Conservation (phyloP, 2,329 filamentous ascomycete species). For the Pyricularia pennisetigena region DNA sequence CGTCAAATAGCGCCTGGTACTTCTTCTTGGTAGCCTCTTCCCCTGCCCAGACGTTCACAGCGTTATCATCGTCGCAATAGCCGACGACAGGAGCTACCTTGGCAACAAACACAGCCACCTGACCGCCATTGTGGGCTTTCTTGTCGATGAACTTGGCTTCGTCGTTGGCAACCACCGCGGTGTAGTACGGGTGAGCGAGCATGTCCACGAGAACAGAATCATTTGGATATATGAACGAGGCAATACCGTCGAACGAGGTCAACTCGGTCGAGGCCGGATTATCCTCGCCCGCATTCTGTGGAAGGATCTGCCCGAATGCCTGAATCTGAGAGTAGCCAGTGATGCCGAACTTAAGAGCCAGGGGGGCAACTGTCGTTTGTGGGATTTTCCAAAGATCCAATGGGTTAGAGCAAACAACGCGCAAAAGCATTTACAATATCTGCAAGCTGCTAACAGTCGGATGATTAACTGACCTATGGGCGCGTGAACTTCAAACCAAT, state of each 20-base stretch:
- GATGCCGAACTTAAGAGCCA: constrained; percentile 2
- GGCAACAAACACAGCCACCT: not conserved
- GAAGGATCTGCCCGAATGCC: not conserved
- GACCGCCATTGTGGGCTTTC: not conserved
- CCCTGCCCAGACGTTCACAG: not conserved
- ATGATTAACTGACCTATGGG: not conserved
- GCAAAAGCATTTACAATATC: no score
- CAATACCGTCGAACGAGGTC: not conserved
- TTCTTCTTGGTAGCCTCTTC: not conserved
- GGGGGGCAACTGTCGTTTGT: not conserved
- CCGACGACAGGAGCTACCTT: not conserved
- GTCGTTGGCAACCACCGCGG: not conserved
- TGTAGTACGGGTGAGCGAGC: not conserved
- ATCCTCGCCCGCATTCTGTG: not conserved
- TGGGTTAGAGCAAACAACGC: no score
- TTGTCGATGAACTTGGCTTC: not conserved
- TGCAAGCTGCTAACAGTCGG: not conserved
- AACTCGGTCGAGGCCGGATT: not conserved
- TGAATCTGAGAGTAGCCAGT: not conserved
- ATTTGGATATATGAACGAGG: not conserved
- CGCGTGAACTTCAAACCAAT: not conserved
- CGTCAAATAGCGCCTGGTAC: not conserved
- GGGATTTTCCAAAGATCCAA: no score
- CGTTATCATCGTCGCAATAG: not conserved
- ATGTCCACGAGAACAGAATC: not conserved